Evolutionary conservation across 1,139 yeast genomes (phyloP).

Genomic region (Blastobotrys proliferans): DNA sequence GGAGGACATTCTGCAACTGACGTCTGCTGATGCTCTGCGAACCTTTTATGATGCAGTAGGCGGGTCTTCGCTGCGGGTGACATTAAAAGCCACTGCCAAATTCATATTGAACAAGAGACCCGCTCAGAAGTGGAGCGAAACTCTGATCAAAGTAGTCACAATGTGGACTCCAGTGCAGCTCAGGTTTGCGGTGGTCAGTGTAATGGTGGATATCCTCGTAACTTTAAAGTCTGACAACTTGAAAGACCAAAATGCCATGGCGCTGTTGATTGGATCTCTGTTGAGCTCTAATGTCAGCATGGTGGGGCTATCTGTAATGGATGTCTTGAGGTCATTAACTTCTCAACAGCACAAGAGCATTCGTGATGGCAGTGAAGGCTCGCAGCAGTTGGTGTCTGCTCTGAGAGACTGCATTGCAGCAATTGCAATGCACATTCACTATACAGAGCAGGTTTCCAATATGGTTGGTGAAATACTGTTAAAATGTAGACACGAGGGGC

Average conservation of each 20-base stretch:
- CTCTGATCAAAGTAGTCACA: slow-evolving; percentile 57
- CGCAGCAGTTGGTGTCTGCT: slow-evolving; percentile 21
- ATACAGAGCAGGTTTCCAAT: slow-evolving; percentile 77
- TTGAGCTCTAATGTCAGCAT: slow-evolving; percentile 77
- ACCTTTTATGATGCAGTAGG: slow-evolving; percentile 40
- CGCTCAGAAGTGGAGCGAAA: slow-evolving; percentile 48
- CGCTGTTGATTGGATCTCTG: slow-evolving; percentile 58
- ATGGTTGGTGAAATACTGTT: slow-evolving; percentile 50
- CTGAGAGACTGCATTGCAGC: slow-evolving; percentile 49
- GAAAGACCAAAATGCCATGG: slow-evolving; percentile 45
- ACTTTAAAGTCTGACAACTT: slow-evolving; percentile 31
- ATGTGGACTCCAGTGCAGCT: slow-evolving; percentile 86
- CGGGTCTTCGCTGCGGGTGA: slow-evolving; percentile 34
- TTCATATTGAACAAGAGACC: slow-evolving; percentile 29
- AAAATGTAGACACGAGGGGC: slow-evolving; percentile 19
- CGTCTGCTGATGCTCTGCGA: slow-evolving; percentile 32
- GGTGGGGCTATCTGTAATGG: slow-evolving; percentile 87
- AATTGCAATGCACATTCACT: slow-evolving; percentile 67
- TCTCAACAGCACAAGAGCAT: slow-evolving; percentile 52
- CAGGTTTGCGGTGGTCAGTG: slow-evolving; percentile 61
- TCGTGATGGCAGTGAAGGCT: slow-evolving; percentile 20
- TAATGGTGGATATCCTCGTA: slow-evolving; percentile 37
- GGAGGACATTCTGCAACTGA: slow-evolving; percentile 17
- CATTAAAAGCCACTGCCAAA: slow-evolving; percentile 35
- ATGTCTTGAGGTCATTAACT: slow-evolving; percentile 62